Evolutionary conservation across 2,329 filamentous ascomycete species (phyloP), one percentile per base, ranked within the genome.

Genomic region (Penicillium capsulatum): DNA sequence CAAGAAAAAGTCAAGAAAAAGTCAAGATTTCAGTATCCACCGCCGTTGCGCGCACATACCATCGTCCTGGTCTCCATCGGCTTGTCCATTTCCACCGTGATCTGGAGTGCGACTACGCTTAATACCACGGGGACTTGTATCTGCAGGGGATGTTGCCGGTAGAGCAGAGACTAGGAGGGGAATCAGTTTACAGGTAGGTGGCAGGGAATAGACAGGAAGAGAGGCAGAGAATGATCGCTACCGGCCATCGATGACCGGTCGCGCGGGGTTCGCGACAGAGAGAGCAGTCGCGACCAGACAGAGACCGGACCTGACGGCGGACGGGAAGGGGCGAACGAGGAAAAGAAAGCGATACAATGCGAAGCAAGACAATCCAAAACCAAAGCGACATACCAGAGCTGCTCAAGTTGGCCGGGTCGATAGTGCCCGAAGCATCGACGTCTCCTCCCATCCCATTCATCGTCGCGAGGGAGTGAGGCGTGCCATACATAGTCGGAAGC

Each of bases 381-480:
- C 36, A 31, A 51, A 75, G 72, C 67, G 30, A 58, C 66, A 59
- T 81, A 91, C 85, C 80, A 73, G 81, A 73, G 64, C 82, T 83
- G 72, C 84, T 88, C 72, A 94, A 77, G 51, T 84, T 86, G 61
- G 86, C 86, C 65, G 88, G 88, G 75, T 94, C 87, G 75, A 94
- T 92, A 63, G 88, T 94, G 65, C 84, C 86, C 74, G 84, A 84
- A 66, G 86, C 84, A 77, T 85, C 84, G 58, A 76, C 72, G 45
- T 70, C 61, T 42, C 58, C 61, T 51, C 63, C 66, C 55, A 74
- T 64, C 69, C 80, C 80, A 74, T 82, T 83, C 74, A 83, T 83
- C 67, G 81, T 76, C 68, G 79, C 75, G 73, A 64, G 56, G 34
- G 67, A 63, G 46, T 69, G 67, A 53, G 67, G 59, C 38, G 68